Conservation (phyloP, 2,329 filamentous ascomycete genomes). For the Cladosporium velox region DNA sequence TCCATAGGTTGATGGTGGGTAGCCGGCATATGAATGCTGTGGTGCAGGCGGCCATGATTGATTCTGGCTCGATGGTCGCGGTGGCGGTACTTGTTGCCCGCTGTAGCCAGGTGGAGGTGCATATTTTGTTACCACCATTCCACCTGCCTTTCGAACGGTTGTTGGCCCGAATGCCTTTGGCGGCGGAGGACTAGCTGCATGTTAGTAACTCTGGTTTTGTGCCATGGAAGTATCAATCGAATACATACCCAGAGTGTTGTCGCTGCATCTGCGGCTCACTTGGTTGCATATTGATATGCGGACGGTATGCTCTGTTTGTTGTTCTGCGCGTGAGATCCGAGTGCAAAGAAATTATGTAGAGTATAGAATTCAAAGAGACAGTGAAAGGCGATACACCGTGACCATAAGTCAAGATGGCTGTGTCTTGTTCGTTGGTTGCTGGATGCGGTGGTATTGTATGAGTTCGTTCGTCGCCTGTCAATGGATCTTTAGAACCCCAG, state of each 20-base stretch:
- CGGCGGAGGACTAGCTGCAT: slow-evolving; percentile 32
- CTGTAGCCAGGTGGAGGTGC: slow-evolving; percentile 52
- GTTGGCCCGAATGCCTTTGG: slow-evolving; percentile 43
- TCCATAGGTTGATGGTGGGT: slow-evolving; percentile 16
- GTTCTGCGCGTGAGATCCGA: neutral
- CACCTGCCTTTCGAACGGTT: slow-evolving; percentile 39
- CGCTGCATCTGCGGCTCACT: slow-evolving; percentile 19
- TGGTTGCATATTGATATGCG: slow-evolving; percentile 6
- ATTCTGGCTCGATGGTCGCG: slow-evolving; percentile 23
- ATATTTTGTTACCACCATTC: slow-evolving; percentile 51
- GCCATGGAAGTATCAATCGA: neutral
- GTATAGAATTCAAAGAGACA: neutral
- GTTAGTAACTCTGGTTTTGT: neutral
- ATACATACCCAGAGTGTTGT: slow-evolving; percentile 16
- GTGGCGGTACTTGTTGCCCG: slow-evolving; percentile 27
- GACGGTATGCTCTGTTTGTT: neutral
- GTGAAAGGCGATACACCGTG: slow-evolving; percentile 6
- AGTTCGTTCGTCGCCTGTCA: slow-evolving; percentile 6
- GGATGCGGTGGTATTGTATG: slow-evolving; percentile 4
- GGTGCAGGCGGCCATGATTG: slow-evolving; percentile 26
- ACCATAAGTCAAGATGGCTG: neutral
- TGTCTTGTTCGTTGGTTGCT: slow-evolving; percentile 8
- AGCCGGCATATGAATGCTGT: slow-evolving; percentile 24
- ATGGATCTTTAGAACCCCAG: slow-evolving; percentile 16
- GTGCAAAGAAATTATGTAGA: slow-evolving; percentile 10